Conservation (phyloP, 352 stramenopile genomes). For the Phytopythium delawarense region DNA sequence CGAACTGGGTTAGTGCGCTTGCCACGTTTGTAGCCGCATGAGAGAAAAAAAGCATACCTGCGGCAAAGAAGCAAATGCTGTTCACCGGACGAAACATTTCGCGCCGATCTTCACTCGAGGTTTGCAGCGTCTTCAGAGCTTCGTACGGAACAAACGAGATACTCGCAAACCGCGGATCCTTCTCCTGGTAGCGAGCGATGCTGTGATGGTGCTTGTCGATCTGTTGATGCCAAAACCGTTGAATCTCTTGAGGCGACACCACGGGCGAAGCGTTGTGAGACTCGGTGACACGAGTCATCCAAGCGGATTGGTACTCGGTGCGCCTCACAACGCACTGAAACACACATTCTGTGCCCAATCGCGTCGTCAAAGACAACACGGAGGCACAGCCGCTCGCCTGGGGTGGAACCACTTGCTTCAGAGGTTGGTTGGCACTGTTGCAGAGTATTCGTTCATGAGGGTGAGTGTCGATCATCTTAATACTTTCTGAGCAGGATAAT, state of each 20-base stretch:
- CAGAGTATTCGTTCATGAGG: neutral
- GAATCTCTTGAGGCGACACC: conserved; percentile 25
- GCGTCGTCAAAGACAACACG: neutral
- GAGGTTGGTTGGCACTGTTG: neutral
- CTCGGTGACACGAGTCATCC: conserved; percentile 7
- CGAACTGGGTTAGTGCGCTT: neutral
- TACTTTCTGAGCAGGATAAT: neutral
- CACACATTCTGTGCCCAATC: neutral
- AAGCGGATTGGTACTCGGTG: conserved; percentile 11
- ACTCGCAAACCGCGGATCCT: conserved; percentile 1
- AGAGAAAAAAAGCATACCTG: conserved; percentile 19
- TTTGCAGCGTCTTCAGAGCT: conserved; percentile 7
- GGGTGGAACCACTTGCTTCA: neutral
- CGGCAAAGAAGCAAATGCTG: conserved; percentile 67
- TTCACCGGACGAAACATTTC: conserved; percentile 33
- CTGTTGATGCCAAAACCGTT: conserved; percentile 21
- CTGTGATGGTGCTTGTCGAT: neutral
- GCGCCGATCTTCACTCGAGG: neutral
- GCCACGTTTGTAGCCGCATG: neutral
- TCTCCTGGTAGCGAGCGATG: neutral
- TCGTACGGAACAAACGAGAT: conserved; percentile 25
- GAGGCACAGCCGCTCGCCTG: neutral
- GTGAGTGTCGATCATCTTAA: neutral
- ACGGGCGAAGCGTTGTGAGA: conserved; percentile 10
- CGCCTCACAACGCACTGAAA: conserved; percentile 2